These are phyloP conservation scores for Sanguinoderma infundibulare DNA, from an alignment of 1,284 basidiomycete species.

Conservation along the genomic window DNA sequence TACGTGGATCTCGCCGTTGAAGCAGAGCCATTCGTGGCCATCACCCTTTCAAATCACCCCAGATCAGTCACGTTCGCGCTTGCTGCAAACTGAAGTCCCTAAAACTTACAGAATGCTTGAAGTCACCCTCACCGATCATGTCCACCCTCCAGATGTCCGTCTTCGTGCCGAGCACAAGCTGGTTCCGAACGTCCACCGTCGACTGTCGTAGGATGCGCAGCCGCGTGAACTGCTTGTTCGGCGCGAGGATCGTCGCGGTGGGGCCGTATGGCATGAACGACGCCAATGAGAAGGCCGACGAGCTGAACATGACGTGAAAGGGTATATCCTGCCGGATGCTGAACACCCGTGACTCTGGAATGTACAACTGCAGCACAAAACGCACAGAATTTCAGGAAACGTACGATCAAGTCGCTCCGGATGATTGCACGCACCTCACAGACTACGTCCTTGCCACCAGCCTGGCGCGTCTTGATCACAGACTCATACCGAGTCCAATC, in stretches of 20 bases:
- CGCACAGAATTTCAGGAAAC: background rate
- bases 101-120: constrained; percentile 59
- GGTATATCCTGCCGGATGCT: constrained; percentile 62
- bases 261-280: constrained; percentile 64
- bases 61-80: background rate
- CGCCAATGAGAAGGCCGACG: constrained; percentile 57
- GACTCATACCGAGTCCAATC: constrained; percentile 60
- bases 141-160: constrained; percentile 74
- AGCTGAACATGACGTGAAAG: constrained; percentile 64
- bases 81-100: too few relatives aligned
- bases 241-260: constrained; percentile 39
- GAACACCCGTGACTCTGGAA: constrained; percentile 62
- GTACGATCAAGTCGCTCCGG: background rate
- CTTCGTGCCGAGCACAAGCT: constrained; percentile 46
- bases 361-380: constrained; percentile 43
- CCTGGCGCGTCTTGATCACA: constrained; percentile 43
- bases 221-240: constrained; percentile 50
- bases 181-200: constrained; percentile 60
- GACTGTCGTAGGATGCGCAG: constrained; percentile 70
- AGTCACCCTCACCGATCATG: constrained; percentile 64
- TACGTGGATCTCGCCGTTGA: constrained; percentile 62
- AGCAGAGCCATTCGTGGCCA: constrained; percentile 62
- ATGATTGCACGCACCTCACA: constrained; percentile 38
- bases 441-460: constrained; percentile 48
- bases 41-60: constrained; percentile 49